Conservation (phyloP, 2,329 filamentous ascomycete species). For the Penicillium sp. region DNA sequence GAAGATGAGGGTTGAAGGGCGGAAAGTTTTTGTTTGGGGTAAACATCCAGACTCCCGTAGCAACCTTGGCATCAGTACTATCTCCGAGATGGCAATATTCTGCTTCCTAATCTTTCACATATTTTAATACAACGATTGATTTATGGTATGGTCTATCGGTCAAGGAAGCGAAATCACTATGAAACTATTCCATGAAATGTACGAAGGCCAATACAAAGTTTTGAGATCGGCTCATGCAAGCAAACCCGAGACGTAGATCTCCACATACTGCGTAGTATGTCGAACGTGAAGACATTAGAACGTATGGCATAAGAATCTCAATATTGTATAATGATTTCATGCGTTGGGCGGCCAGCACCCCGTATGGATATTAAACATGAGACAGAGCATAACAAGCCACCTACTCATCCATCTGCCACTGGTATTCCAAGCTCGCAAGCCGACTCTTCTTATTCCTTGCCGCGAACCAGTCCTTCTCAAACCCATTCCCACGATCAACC, state of each 20-base stretch:
- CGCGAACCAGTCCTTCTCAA: constrained; percentile 89
- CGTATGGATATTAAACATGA: constrained; percentile 1
- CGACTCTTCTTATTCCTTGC: constrained; percentile 74
- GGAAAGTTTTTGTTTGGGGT: constrained; percentile 25
- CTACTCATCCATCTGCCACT: constrained; percentile 94
- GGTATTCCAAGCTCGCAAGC: constrained; percentile 76
- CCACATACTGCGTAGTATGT: neutral
- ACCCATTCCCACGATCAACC: constrained; percentile 88
- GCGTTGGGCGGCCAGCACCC: constrained; percentile 16
- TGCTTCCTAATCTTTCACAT: too few species aligned
- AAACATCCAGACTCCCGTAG: constrained; percentile 20
- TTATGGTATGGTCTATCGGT: neutral
- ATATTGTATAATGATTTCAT: neutral
- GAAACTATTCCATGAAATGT: neutral
- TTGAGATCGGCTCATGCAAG: neutral
- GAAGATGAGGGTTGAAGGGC: constrained; percentile 6
- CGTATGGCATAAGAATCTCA: neutral
- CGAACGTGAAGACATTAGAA: too few species aligned
- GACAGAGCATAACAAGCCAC: constrained; percentile 1
- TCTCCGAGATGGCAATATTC: neutral
- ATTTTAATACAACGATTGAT: too few species aligned
- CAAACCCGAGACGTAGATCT: neutral
- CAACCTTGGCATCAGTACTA: constrained; percentile 14
- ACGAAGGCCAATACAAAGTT: neutral
- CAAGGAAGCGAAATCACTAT: neutral